Percentiles rank a stretch among this genome's conserved stretches.
Evolutionary conservation across 2,329 filamentous ascomycete genomes (phyloP).

Genomic region (Alternaria novae-zelandiae): DNA sequence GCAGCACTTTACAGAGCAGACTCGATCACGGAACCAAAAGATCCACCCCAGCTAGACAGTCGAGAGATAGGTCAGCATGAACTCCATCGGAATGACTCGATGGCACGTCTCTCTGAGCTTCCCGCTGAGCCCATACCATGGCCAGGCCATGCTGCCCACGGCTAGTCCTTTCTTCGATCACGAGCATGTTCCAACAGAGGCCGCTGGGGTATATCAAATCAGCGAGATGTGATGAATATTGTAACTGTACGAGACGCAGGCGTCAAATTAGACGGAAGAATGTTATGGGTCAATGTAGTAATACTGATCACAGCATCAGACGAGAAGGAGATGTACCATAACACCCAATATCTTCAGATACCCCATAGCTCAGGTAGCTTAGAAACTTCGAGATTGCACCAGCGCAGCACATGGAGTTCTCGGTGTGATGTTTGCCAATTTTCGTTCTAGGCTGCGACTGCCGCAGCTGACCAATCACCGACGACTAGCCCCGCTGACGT

Average conservation of each 20-base stretch:
- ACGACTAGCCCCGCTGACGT: constrained; percentile 22
- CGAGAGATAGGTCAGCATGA: constrained; percentile 2
- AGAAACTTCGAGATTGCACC: neutral
- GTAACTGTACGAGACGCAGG: neutral
- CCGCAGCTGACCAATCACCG: neutral
- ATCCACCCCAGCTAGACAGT: constrained; percentile 12
- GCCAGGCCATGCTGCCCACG: neutral
- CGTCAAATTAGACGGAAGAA: neutral
- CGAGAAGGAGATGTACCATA: neutral
- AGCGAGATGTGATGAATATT: neutral
- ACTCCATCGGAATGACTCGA: neutral
- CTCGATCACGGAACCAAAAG: constrained; percentile 15
- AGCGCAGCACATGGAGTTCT: neutral
- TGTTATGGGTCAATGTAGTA: neutral
- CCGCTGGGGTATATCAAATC: neutral
- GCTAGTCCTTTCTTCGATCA: neutral
- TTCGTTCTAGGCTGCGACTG: neutral
- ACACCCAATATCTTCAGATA: no score
- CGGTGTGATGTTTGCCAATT: neutral
- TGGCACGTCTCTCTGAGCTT: constrained; percentile 8
- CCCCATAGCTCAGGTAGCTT: neutral
- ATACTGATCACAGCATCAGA: neutral
- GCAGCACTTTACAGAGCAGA: neutral
- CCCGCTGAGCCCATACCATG: constrained; percentile 11
- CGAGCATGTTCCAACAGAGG: neutral